Base-by-base conservation (phyloP, 768 basidiomycete species). In the Boletus insuetus region DNA sequence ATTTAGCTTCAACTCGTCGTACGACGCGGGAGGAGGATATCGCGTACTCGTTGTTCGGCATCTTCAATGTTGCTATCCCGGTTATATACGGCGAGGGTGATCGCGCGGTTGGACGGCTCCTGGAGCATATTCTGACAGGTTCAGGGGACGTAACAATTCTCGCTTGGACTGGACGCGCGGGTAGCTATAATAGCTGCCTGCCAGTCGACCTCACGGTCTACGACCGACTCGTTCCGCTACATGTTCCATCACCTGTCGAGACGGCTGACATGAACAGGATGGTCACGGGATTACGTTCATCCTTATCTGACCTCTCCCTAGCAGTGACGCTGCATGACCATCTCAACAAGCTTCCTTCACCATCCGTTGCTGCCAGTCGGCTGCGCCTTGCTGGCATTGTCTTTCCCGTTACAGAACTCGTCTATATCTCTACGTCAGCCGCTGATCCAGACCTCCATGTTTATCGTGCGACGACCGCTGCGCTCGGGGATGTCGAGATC, bases 21-120 rank as follows among this genome's bases (percentile, higher is more conserved):
- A 49, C 58, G 7, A 54, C 47, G 2, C 41, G 10, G 1, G 55
- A 19, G 8, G 58, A 59, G 26, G 58, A 59, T 11, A 26, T 13
- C 1, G 59, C 58, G 9, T 61, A 62, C 29, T 60, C 52, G 1
- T 3, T 62, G 4, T 8, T 61, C 1, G 59, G 59, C 0, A 51
- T 62, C 9, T 52, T 62, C 49, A 40, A 50, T 35, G 38, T 34
- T 3, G 8, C 58, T 0, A 47, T 61, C 8, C 50, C 46, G 1
- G 20, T 48, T 5, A 55, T 54, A 2, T 59, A 59, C 13, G 59
- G 59, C 3, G 58, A 60, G 39, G 50, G 59, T 0, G 20, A 37
- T 14, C 50, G 34, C 1, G 57, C 59, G 0, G 42, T 59, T 0
- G 53, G 59, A 12, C 45, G 57, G 2, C 42, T 60, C 4, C n/a